Percentiles rank a stretch among this genome's conserved stretches.
phyloP scores from a whole-genome alignment of 768 basidiomycete genomes.

The Collybiopsis confluens region DNA sequence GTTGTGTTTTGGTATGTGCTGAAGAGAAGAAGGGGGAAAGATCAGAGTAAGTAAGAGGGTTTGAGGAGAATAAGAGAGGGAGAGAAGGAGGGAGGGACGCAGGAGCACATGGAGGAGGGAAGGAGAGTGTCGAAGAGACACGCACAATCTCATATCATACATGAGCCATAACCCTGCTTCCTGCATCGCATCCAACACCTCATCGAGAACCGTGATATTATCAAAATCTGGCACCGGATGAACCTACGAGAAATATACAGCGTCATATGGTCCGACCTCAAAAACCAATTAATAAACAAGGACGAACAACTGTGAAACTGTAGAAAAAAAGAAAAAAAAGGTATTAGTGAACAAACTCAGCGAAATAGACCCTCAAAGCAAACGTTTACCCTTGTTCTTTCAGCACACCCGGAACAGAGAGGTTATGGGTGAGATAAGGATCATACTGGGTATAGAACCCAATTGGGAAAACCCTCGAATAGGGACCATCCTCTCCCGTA shows the following conservation, averaged over 20 bases:
- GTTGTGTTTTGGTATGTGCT: slow-evolving; percentile 64
- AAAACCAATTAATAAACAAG: no score
- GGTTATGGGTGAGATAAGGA: slow-evolving; percentile 47
- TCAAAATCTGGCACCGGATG: slow-evolving; percentile 69
- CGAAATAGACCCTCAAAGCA: no score
- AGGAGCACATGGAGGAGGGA: neutral
- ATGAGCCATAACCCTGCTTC: slow-evolving; percentile 67
- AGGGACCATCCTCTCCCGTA: slow-evolving; percentile 43
- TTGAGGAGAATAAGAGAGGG: no score
- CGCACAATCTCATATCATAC: slow-evolving; percentile 75
- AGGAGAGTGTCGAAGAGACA: slow-evolving; percentile 5
- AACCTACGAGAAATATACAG: no score
- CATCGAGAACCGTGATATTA: slow-evolving; percentile 51
- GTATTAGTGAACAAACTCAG: no score
- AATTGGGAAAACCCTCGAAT: slow-evolving; percentile 60
- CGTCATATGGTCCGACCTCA: no score
- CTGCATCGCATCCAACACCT: slow-evolving; percentile 68
- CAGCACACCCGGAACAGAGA: slow-evolving; percentile 50
- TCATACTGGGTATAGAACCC: slow-evolving; percentile 71
- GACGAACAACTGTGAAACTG: slow-evolving; percentile 38
- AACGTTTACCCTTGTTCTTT: slow-evolving; percentile 55
- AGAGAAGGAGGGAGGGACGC: no score
- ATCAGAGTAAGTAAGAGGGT: slow-evolving; percentile 1
- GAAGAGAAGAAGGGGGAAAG: slow-evolving; percentile 3
- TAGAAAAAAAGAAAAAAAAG: no score